Base-by-base conservation (phyloP, 1,284 basidiomycete genomes). In the Phlebopus sp. region DNA sequence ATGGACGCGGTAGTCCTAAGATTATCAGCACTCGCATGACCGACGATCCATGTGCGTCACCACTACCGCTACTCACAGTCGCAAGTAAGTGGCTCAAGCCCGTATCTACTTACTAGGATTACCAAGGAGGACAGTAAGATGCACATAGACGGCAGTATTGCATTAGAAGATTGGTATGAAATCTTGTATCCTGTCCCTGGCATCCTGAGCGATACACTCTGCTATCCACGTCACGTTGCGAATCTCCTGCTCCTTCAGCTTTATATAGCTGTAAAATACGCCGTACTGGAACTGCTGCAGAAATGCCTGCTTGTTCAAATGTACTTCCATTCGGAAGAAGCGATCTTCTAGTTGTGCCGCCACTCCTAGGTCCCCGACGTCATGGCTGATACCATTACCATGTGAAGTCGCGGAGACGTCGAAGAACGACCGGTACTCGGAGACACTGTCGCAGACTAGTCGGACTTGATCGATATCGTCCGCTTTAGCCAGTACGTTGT, bases 231-330 rank as follows among this genome's bases (percentile, higher is more conserved):
- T 96, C 62, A 99, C 69, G 64, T 92, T 97, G 58, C 97, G 76
- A 55, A 99, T 95, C 75, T 99, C 97, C 75, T 99, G 97, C 75
- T 99, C 97, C 78, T 99, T 99, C 67, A 99, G 76, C 74, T 97
- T 97, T 70, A 96, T 78, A 63, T 94, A 96, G 62, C 85, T 86
- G 67, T 95, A 97, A 68, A 97, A 97, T 32, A 95, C 83, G 30
- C 86, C 90, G 60, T 88, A 87, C 68, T 95, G 92, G 77, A 95
- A 96, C 73, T 97, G 94, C 70, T 96, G 94, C 63, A 97, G 68
- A 76, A 97, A 97, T 31, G 90, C 84, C 59, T 86, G 81, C 74
- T 96, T 96, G 78, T 97, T 97, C 55, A 95, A 71, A 58, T 91
- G 84, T 11, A 98, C 95, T 68, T 99, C 96, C 61, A 86, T 84